Evolutionary conservation across 805 yeast genomes (phyloP).

Genomic region (Teunomyces tritomae): DNA sequence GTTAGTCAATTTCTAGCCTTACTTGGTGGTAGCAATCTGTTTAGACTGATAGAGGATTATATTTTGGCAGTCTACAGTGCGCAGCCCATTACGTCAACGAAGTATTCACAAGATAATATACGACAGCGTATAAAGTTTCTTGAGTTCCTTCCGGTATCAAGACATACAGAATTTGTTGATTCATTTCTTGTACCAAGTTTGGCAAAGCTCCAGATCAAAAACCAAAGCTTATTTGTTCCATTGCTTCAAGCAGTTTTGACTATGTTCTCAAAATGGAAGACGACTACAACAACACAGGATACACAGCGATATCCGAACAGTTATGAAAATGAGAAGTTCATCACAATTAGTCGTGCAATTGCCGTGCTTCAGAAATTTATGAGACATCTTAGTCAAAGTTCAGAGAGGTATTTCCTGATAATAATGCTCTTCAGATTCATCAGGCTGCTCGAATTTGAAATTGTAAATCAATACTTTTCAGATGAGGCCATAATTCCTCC

Average conservation of each 20-base stretch:
- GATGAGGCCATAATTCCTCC: conserved; percentile 27
- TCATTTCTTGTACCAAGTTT: conserved; percentile 6
- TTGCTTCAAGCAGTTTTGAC: conserved; percentile 6
- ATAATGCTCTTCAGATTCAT: conserved; percentile 14
- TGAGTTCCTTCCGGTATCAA: not conserved
- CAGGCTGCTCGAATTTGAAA: conserved; percentile 8
- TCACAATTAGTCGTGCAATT: conserved; percentile 8
- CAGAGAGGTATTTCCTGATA: not conserved
- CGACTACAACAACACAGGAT: not conserved
- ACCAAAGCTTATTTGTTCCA: not conserved
- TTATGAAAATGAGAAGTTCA: conserved; percentile 8
- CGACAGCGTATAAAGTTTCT: conserved; percentile 5
- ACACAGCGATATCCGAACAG: conserved; percentile 1
- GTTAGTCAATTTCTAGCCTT: conserved; percentile 9
- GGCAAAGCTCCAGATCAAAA: not conserved
- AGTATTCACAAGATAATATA: not conserved
- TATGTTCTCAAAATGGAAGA: conserved; percentile 8
- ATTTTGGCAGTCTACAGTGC: conserved; percentile 6
- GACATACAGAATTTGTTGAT: not conserved
- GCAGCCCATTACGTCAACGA: not conserved
- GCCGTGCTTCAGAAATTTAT: conserved; percentile 3
- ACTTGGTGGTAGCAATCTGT: conserved; percentile 10
- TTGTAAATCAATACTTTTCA: conserved; percentile 8
- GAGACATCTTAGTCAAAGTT: not conserved
- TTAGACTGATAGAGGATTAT: conserved; percentile 19